These are phyloP conservation scores for Talaromyces sp. DNA, from an alignment of 2,329 filamentous ascomycete genomes.

Conservation along the genomic window DNA sequence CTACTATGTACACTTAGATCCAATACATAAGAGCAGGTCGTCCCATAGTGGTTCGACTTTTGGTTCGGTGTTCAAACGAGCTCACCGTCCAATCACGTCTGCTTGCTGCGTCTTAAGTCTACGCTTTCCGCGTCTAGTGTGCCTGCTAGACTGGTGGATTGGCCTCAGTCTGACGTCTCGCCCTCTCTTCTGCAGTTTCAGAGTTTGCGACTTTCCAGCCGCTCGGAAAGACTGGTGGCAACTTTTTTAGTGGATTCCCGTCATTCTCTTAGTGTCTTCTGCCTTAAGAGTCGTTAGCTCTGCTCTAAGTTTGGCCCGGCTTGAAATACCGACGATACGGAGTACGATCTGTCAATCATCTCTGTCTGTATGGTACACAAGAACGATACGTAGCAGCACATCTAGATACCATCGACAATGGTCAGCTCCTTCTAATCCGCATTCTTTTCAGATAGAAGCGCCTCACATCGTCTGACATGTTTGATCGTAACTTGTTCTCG, in stretches of 20 bases:
- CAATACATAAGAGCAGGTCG: too few relatives aligned
- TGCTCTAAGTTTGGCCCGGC: background rate
- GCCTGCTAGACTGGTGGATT: conserved; percentile 1
- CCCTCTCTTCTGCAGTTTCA: background rate
- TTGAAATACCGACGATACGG: conserved; percentile 8
- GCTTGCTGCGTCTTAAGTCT: background rate
- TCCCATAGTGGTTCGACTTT: background rate
- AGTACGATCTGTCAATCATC: background rate
- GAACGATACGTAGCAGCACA: background rate
- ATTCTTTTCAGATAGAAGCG: background rate
- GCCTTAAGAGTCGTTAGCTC: background rate
- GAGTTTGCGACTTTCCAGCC: conserved; percentile 10
- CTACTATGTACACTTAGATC: too few relatives aligned
- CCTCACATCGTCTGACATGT: background rate
- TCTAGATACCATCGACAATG: background rate
- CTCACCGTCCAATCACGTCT: background rate
- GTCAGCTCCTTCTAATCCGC: background rate
- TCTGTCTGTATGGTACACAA: background rate
- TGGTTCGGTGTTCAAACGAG: conserved; percentile 5
- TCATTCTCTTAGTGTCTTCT: background rate
- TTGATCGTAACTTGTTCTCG: background rate
- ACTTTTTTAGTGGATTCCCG: conserved; percentile 3
- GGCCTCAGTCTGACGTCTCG: conserved; percentile 2
- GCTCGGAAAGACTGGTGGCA: conserved; percentile 11
- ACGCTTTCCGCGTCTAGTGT: conserved; percentile 3